phyloP scores from a whole-genome alignment of 352 stramenopile genomes.

The Thraustochytrium striatum region DNA sequence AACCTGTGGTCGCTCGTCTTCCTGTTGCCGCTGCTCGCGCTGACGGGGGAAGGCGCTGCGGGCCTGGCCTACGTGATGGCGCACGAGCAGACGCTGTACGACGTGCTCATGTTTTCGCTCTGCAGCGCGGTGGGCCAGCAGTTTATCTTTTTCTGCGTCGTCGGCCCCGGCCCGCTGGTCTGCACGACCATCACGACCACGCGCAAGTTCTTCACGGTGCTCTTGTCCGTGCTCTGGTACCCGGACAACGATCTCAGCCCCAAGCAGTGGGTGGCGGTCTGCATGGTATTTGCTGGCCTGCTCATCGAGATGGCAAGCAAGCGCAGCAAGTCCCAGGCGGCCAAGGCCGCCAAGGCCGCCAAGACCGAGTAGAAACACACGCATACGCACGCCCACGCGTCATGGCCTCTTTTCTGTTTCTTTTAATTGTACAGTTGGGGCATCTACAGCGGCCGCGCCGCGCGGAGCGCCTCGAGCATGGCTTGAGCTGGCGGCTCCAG shows the following conservation, averaged over 20 bases:
- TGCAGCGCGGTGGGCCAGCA: conserved; percentile 93
- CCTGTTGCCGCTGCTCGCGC: conserved; percentile 12
- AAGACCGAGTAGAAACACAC: no score
- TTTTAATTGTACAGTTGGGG: no score
- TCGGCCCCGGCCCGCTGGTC: conserved; percentile 90
- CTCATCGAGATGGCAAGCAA: conserved; percentile 48
- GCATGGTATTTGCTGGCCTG: conserved; percentile 72
- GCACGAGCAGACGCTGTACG: conserved; percentile 65
- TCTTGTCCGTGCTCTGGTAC: conserved; percentile 84
- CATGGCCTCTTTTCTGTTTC: no score
- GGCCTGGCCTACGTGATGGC: conserved; percentile 64
- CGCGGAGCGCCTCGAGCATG: no score
- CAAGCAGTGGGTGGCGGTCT: conserved; percentile 69
- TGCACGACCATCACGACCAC: conserved; percentile 98
- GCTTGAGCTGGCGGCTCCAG: no score
- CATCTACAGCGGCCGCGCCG: no score
- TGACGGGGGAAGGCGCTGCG: conserved; percentile 61
- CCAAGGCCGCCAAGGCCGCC: no score
- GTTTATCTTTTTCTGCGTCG: conserved; percentile 99
- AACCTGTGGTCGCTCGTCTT: conserved; percentile 60
- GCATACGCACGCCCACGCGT: no score
- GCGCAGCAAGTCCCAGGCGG: no score
- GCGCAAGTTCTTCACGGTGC: conserved; percentile 99
- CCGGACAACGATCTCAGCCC: conserved; percentile 10
- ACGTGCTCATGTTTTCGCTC: conserved; percentile 82